These are phyloP conservation scores for Cryptococcus sp. DNA, from an alignment of 1,284 basidiomycete genomes.

Conservation along the genomic window DNA sequence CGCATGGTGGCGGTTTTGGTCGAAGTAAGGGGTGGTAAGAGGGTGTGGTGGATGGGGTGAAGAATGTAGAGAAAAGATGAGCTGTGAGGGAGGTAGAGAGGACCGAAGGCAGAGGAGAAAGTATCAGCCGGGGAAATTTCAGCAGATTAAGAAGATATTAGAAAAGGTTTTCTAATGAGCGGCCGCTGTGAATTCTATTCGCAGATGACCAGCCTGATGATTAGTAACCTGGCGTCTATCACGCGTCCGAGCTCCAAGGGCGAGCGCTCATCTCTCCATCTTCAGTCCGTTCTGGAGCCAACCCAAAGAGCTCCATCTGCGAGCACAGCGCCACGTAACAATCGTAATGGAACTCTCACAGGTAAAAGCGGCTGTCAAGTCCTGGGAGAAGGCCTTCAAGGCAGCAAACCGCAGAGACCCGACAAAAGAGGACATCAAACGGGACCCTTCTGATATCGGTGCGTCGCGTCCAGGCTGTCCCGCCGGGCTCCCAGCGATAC, in stretches of 20 bases:
- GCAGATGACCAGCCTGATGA: neutral
- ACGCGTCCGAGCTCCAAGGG: neutral
- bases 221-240: neutral
- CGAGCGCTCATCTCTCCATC: neutral
- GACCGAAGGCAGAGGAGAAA: neutral
- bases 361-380: constrained; percentile 71
- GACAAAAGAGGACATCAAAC: constrained; percentile 72
- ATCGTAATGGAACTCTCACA: constrained; percentile 43
- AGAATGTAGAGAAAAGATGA: neutral
- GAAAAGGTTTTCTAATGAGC: too few relatives aligned
- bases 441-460: constrained; percentile 64
- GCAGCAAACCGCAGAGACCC: constrained; percentile 61
- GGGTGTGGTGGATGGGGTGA: neutral
- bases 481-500: neutral
- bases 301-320: too few relatives aligned
- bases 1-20: neutral
- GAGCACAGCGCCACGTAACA: neutral
- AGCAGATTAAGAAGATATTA: too few relatives aligned
- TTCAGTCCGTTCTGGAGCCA: neutral
- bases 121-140: too few relatives aligned
- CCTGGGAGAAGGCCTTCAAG: constrained; percentile 75
- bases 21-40: neutral
- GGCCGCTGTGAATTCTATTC: neutral
- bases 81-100: neutral
- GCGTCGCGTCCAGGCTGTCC: constrained; percentile 34